Evolutionary conservation across 2,329 filamentous ascomycete genomes (phyloP).

Genomic region (Talaromyces sp.): DNA sequence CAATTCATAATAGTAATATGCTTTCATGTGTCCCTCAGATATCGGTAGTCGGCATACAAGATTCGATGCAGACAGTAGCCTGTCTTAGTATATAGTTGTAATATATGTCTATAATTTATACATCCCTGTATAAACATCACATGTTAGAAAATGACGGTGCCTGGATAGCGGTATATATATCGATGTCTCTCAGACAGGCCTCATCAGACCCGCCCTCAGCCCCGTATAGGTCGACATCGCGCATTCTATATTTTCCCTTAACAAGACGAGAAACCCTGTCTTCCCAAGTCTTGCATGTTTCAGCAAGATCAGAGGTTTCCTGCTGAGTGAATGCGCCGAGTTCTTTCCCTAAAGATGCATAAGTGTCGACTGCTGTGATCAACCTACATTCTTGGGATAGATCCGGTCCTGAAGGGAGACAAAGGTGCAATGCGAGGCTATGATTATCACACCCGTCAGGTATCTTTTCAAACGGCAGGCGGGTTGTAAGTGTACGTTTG

Average conservation of each 20-base stretch:
- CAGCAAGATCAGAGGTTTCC: not conserved
- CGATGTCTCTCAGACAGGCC: constrained; percentile 9
- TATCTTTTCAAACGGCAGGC: constrained; percentile 27
- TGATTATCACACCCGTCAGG: constrained; percentile 21
- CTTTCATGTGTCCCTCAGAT: not conserved
- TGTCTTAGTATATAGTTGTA: not conserved
- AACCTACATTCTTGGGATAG: not conserved
- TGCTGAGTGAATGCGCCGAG: not conserved
- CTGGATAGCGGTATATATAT: constrained; percentile 15
- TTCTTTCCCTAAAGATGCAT: not conserved
- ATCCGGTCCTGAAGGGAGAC: not conserved
- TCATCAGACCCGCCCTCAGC: constrained; percentile 12
- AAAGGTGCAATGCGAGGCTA: constrained; percentile 15
- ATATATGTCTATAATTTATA: not conserved
- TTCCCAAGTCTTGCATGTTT: constrained; percentile 17
- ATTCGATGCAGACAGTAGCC: not conserved
- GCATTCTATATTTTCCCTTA: constrained; percentile 15
- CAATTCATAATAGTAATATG: not conserved
- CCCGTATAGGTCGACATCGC: constrained; percentile 7
- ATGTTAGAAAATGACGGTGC: not conserved
- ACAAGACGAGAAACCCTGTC: constrained; percentile 15
- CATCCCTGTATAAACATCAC: not conserved
- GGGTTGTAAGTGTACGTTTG: constrained; percentile 18
- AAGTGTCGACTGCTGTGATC: not conserved
- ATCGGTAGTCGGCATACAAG: not conserved